A percentile compares a stretch with the other conserved stretches of the same genome.
Evolutionary conservation across 2,329 filamentous ascomycete species (phyloP).

Genomic region (Beauveria sp.): DNA sequence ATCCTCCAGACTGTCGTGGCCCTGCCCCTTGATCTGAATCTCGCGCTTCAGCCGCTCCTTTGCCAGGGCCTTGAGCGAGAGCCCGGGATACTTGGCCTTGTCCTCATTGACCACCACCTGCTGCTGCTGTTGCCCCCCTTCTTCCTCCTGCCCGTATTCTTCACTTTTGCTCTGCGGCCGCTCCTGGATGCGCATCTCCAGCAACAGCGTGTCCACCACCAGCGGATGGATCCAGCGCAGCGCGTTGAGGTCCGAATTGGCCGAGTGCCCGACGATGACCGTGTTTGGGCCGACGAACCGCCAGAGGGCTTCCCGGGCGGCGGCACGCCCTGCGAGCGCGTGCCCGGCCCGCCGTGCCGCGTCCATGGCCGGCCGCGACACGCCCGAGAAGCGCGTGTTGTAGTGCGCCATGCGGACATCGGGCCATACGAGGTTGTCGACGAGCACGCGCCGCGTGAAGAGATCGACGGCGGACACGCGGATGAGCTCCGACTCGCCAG

Average conservation of each 20-base stretch:
- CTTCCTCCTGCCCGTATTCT: neutral
- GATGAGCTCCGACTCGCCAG: constrained; percentile 42
- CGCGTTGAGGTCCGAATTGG: constrained; percentile 32
- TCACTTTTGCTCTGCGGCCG: constrained; percentile 8
- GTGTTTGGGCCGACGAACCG: constrained; percentile 37
- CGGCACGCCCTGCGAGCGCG: constrained; percentile 33
- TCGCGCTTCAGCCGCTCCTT: constrained; percentile 27
- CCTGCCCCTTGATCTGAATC: constrained; percentile 29
- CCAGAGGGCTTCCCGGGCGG: constrained; percentile 35
- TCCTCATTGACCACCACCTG: neutral
- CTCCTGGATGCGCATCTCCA: constrained; percentile 21
- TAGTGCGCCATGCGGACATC: constrained; percentile 36
- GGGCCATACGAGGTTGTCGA: constrained; percentile 44
- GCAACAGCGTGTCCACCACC: constrained; percentile 37
- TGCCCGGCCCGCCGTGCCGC: constrained; percentile 22
- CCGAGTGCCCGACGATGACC: constrained; percentile 40
- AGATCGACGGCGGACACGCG: constrained; percentile 44
- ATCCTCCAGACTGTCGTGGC: constrained; percentile 39
- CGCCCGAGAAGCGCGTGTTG: constrained; percentile 43
- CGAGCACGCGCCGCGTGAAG: constrained; percentile 37
- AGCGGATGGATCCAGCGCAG: constrained; percentile 40
- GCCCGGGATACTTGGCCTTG: constrained; percentile 15
- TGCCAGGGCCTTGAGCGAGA: constrained; percentile 33
- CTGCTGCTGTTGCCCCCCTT: neutral
- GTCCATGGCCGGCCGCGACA: constrained; percentile 32